Evolutionary conservation across 2,329 filamentous ascomycete genomes (phyloP).

Genomic region (Colletotrichum sp.): DNA sequence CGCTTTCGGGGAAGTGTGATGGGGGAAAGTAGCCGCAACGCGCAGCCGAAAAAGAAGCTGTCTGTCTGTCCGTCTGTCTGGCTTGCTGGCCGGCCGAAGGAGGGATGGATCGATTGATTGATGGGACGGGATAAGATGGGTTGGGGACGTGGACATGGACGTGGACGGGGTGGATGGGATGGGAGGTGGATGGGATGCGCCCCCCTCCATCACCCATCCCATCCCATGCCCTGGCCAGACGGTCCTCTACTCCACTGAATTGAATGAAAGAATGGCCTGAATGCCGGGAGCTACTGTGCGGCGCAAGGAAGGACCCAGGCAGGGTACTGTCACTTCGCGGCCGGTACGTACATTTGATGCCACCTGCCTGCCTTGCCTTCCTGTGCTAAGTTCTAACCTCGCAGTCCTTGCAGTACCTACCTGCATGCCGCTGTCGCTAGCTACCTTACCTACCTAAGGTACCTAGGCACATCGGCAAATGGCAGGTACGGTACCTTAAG

Average conservation of each 20-base stretch:
- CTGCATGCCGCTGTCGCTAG: not conserved
- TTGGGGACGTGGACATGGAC: not conserved
- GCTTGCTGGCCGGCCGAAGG: not conserved
- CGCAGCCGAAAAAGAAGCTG: not conserved
- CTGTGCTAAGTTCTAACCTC: not conserved
- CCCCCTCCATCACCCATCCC: not conserved
- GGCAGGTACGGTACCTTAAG: not conserved
- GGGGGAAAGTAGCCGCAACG: not conserved
- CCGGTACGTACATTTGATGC: not conserved
- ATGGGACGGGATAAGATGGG: not conserved
- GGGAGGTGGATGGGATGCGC: not conserved
- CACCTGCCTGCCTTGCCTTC: not conserved
- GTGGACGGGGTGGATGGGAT: not conserved
- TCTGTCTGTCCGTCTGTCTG: not conserved
- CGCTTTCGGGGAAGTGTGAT: not conserved
- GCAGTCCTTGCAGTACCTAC: not conserved
- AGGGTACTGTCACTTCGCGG: not conserved
- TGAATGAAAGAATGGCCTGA: slow-evolving; percentile 3
- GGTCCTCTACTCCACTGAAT: not conserved
- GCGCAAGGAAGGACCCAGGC: not conserved
- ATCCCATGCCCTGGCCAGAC: not conserved
- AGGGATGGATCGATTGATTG: not conserved
- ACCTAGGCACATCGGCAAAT: not conserved
- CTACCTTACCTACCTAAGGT: not conserved
- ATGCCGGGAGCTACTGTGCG: slow-evolving; percentile 1